phyloP scores from a whole-genome alignment of 2,329 filamentous ascomycete genomes.

The Talaromyces atroroseus region DNA sequence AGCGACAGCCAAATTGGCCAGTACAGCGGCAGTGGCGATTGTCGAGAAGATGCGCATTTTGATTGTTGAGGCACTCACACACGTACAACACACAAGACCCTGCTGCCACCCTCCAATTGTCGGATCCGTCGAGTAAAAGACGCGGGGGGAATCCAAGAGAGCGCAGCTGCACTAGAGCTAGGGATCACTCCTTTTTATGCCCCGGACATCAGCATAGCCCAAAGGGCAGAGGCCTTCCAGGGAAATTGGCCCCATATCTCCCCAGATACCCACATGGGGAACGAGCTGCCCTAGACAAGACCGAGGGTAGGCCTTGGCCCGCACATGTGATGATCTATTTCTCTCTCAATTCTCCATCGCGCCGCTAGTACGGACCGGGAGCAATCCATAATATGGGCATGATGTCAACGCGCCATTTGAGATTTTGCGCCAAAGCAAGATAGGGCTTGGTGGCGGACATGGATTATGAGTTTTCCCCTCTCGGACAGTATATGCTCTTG shows the following conservation, averaged over 20 bases:
- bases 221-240: background rate
- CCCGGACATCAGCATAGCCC: background rate
- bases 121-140: slow-evolving; percentile 9
- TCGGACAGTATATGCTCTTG: slow-evolving; percentile 1
- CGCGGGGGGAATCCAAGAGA: background rate
- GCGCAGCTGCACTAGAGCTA: background rate
- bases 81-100: slow-evolving; percentile 3
- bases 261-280: slow-evolving; percentile 6
- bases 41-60: slow-evolving; percentile 13
- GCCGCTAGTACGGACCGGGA: background rate
- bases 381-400: background rate
- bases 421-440: background rate
- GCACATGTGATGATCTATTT: slow-evolving; percentile 10
- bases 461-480: slow-evolving; percentile 8
- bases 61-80: background rate
- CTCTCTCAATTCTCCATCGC: background rate
- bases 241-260: slow-evolving; percentile 1
- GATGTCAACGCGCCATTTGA: slow-evolving; percentile 7
- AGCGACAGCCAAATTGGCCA: slow-evolving; percentile 12
- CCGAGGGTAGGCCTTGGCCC: slow-evolving; percentile 8
- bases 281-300: slow-evolving; percentile 1
- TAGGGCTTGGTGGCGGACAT: slow-evolving; percentile 3
- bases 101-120: slow-evolving; percentile 10
- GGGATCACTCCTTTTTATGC: slow-evolving; percentile 6
- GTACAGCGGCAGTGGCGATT: slow-evolving; percentile 6